A percentile compares a stretch with the other conserved stretches of the same genome.
phyloP scores from a whole-genome alignment of 192 early-diverging fungal genomes.

The Gryganskiella cystojenkinii region DNA sequence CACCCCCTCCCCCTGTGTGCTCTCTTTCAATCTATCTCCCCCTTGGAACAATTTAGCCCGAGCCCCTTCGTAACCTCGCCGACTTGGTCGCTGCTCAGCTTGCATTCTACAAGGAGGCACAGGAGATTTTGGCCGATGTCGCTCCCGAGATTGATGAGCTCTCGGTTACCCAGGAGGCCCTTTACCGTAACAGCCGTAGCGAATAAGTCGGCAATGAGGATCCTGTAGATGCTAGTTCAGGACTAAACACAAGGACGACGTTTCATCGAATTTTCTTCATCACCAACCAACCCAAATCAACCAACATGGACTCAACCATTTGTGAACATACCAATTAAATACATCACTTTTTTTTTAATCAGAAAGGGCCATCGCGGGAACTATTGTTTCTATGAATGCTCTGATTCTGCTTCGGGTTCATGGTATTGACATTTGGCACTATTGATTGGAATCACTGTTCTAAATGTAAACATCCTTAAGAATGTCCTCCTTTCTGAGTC shows the following conservation, averaged over 20 bases:
- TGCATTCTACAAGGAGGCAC: slow-evolving; percentile 86
- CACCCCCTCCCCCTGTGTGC: background rate
- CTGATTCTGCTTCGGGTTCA: too few species aligned
- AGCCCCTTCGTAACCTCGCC: slow-evolving; percentile 83
- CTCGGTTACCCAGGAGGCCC: slow-evolving; percentile 91
- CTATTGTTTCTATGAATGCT: too few species aligned
- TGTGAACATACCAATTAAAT: background rate
- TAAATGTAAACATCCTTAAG: slow-evolving; percentile 28
- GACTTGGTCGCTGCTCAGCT: slow-evolving; percentile 91
- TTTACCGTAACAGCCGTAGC: slow-evolving; percentile 73
- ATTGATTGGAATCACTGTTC: too few species aligned
- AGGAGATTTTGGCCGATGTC: slow-evolving; percentile 73
- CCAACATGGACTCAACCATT: too few species aligned
- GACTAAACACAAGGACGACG: too few species aligned
- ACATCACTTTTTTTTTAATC: too few species aligned
- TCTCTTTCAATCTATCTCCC: slow-evolving; percentile 1
- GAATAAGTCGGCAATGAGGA: too few species aligned
- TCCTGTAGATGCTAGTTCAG: too few species aligned
- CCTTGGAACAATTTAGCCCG: slow-evolving; percentile 62
- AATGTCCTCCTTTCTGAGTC: slow-evolving; percentile 56
- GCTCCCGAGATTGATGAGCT: slow-evolving; percentile 97
- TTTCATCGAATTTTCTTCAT: too few species aligned
- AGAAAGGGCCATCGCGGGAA: too few species aligned
- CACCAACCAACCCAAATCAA: too few species aligned
- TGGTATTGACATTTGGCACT: too few species aligned